A percentile compares a stretch with the other conserved stretches of the same genome.
These are phyloP conservation scores for Cladorrhinum samala DNA, from an alignment of 495 filamentous ascomycete species.

Conservation along the genomic window DNA sequence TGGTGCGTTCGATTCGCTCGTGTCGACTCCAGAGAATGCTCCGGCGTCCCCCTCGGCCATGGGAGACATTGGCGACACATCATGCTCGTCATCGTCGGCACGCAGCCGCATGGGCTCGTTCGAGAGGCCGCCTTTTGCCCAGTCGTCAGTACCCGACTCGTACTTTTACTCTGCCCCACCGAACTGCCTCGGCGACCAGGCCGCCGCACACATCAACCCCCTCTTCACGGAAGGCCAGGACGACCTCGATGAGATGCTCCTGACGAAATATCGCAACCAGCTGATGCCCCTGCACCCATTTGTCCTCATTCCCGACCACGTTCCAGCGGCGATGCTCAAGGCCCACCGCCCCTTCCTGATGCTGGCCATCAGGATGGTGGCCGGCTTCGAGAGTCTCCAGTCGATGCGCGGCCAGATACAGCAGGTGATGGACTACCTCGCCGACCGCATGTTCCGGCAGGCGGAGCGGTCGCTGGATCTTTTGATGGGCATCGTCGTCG, in stretches of 20 bases:
- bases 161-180: not conserved
- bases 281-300: slow-evolving; percentile 35
- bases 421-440: slow-evolving; percentile 33
- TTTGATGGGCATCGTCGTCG: slow-evolving; percentile 42
- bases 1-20: slow-evolving; percentile 1
- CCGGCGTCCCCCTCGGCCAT: slow-evolving; percentile 2
- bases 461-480: slow-evolving; percentile 44
- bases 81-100: not conserved
- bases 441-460: slow-evolving; percentile 40
- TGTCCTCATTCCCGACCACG: slow-evolving; percentile 27
- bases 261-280: slow-evolving; percentile 28
- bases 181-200: not conserved
- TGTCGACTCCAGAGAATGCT: slow-evolving; percentile 9
- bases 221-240: slow-evolving; percentile 3
- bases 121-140: not conserved
- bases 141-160: not conserved
- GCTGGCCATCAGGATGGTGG: slow-evolving; percentile 31
- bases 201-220: not conserved
- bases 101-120: not conserved
- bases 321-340: slow-evolving; percentile 17
- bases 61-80: not conserved
- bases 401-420: slow-evolving; percentile 33
- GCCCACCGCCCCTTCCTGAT: slow-evolving; percentile 30
- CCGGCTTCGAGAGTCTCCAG: slow-evolving; percentile 32
- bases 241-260: slow-evolving; percentile 26